Percentiles rank a stretch among this genome's conserved stretches.
phyloP scores from a whole-genome alignment of 2,329 filamentous ascomycete genomes.

The Trichophyton equinum region DNA sequence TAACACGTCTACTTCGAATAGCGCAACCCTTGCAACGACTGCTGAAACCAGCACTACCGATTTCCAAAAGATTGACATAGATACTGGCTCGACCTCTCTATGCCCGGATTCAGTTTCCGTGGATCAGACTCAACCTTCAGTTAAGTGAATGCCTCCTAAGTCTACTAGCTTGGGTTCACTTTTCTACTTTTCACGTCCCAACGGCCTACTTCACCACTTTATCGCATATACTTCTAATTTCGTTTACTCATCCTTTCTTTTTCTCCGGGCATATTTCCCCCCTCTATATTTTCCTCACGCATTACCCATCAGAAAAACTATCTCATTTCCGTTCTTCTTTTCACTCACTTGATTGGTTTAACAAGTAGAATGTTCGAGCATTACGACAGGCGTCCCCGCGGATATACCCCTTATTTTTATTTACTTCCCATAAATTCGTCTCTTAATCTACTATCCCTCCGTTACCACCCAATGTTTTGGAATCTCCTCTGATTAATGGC shows the following conservation, averaged over 20 bases:
- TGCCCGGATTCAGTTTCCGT: constrained; percentile 17
- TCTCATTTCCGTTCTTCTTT: constrained; percentile 1
- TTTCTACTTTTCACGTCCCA: neutral
- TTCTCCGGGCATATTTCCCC: neutral
- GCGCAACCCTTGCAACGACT: neutral
- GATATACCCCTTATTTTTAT: neutral
- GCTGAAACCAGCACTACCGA: constrained; percentile 1
- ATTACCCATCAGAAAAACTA: neutral
- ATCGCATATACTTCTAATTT: neutral
- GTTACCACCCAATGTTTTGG: neutral
- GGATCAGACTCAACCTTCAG: neutral
- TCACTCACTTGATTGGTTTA: neutral
- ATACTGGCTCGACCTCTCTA: constrained; percentile 18
- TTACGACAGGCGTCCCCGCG: neutral
- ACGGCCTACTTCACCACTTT: neutral
- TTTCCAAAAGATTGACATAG: constrained; percentile 15
- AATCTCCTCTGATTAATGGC: neutral
- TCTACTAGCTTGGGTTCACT: neutral
- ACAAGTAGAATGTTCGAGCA: constrained; percentile 5
- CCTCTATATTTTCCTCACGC: too few species aligned
- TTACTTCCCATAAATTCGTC: neutral
- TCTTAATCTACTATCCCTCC: neutral
- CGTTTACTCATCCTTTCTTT: neutral
- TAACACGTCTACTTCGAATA: neutral
- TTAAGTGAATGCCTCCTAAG: neutral